Evolutionary conservation across 2,329 filamentous ascomycete genomes (phyloP), one percentile per base, ranked within the genome.

Genomic region (Pseudocercospora macadamiae): DNA sequence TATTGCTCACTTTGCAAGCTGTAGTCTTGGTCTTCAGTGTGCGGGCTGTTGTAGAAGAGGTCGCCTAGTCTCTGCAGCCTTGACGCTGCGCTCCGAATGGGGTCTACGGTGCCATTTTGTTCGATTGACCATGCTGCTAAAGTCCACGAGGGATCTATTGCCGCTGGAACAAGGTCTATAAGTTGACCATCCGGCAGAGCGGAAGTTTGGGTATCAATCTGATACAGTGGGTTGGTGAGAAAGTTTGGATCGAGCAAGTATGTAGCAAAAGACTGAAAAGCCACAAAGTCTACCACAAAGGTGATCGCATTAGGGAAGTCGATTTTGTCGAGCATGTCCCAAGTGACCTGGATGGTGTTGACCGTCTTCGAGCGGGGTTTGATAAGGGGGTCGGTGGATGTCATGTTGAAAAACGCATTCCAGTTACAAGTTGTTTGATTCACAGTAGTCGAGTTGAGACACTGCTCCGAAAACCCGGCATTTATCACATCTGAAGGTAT

Each of bases 91-190:
- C 44, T 39, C 6, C 55, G 48, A 19, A 54, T 57, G 6, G 57
- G 30, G 18, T 42, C 23, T 14, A 66, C 12, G 1, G 18, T 34
- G 10, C 56, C 59, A 7, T 48, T 44, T 3, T 57, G 30, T 28
- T 63, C 62, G 2, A 62, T 63, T 6, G 67, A 67, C 64, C 65
- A 71, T 16, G 70, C 65, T 18, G 69, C 67, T 5, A 70, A 58
- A 4, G 63, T 51, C 70, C 70, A 72, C 6, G 64, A 57, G 3
- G 70, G 68, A 48, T 67, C 58, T n/a, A 70, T 19, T n/a, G n/a
- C n/a, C n/a, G n/a, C n/a, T n/a, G n/a, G n/a, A n/a, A n/a, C n/a
- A n/a, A n/a, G n/a, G n/a, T n/a, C n/a, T n/a, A n/a, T n/a, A n/a
- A n/a, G n/a, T n/a, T n/a, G n/a, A n/a, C n/a, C n/a, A n/a, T n/a